Base-by-base conservation (phyloP, 805 yeast genomes). In the Diddensiella transvaalensis region DNA sequence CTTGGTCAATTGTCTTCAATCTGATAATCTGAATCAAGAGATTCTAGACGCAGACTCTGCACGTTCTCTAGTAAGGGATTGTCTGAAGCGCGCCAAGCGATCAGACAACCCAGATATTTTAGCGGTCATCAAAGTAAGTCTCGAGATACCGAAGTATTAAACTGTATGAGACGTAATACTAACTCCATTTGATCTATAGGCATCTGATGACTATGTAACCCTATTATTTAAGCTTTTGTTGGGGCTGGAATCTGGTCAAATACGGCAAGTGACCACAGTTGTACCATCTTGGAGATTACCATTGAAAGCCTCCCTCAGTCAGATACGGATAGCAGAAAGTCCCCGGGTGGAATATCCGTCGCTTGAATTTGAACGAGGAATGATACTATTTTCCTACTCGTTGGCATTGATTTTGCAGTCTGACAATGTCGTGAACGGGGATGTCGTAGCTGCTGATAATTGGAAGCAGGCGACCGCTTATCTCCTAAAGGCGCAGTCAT, bases 41-140 rank as follows among this genome's bases (percentile, higher is more conserved):
- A 36, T 61, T 4, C 44, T 58, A 4, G 53, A 56, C 17, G 63
- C 65, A 3, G 68, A 63, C 35, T 51, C 57, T 4, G 51, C 54
- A 3, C 56, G 67, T 11, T 63, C 66, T 1, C 51, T 56, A 24
- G 57, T 64, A 2, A 45, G 65, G 13, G 65, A 60, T 26, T 40
- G 49, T 5, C 51, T 64, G 38, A 62, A 63, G 42, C 52, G 56
- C 13, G 64, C 65, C n/a, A 60, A 62, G 46, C 40, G 61, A 22
- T 54, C 53, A 22, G 52, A 51, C 29, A 41, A 45, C 3, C 55
- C 60, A 29, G 63, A 55, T 23, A 48, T 53, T 38, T 40, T 59
- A 26, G 61, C 52, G 32, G 53, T 60, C 15, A 52, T 57, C 35
- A 58, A 55, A 48, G 60, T 52, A 44, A n/a, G 41, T n/a, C n/a